Evolutionary conservation across 192 early-diverging fungal species (phyloP).

Genomic region (Gamsiella multidivaricata): DNA sequence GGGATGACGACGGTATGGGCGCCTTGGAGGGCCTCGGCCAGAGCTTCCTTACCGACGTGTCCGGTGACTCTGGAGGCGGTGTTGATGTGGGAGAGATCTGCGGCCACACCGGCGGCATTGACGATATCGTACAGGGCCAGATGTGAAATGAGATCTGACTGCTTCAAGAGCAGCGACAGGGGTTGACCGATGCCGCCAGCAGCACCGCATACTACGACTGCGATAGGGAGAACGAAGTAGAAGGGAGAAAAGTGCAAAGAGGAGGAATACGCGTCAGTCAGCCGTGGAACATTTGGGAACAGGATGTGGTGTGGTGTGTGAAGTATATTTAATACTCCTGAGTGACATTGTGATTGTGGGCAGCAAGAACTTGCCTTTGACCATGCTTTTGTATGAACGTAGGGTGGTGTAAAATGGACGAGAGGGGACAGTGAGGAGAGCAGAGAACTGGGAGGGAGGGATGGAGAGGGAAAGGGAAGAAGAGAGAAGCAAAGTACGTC

Average conservation of each 20-base stretch:
- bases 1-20: conserved; percentile 87
- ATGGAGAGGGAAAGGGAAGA: conserved; percentile 6
- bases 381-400: conserved; percentile 17
- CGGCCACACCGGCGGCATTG: conserved; percentile 95
- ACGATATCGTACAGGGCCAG: conserved; percentile 96
- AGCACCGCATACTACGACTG: conserved; percentile 67
- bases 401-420: not conserved
- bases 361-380: conserved; percentile 28
- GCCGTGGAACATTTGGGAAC: too few relatives aligned
- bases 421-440: not conserved
- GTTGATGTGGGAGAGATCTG: conserved; percentile 93
- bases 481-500: not conserved
- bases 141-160: conserved; percentile 84
- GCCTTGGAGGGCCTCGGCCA: conserved; percentile 54
- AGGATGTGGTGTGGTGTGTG: not conserved
- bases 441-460: not conserved
- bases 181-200: conserved; percentile 98
- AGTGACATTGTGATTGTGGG: too few relatives aligned
- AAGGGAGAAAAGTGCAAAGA: too few relatives aligned
- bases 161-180: conserved; percentile 91
- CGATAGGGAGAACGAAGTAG: conserved; percentile 4
- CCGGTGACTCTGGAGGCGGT: conserved; percentile 69
- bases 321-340: too few relatives aligned
- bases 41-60: conserved; percentile 55
- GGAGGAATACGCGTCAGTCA: too few relatives aligned